Percentiles rank a stretch among this genome's conserved stretches.
Conservation (phyloP, 768 basidiomycete genomes). For the Kwoniella sp. region DNA sequence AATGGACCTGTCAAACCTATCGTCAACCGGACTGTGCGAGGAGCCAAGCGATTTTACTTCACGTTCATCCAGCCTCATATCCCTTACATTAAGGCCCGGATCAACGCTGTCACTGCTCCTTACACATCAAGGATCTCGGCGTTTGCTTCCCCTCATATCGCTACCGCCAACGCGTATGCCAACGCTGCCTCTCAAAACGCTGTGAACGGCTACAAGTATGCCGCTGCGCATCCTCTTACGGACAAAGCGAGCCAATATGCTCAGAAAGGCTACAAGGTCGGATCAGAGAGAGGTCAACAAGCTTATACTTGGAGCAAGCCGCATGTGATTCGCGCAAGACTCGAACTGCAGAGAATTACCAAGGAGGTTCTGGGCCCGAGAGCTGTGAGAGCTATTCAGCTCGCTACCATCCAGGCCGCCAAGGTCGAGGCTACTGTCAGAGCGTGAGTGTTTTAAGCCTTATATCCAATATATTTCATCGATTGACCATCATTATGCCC, state of each 20-base stretch:
- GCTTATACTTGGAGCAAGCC: conserved; percentile 40
- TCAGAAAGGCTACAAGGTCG: conserved; percentile 20
- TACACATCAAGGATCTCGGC: conserved; percentile 30
- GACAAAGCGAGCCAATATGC: conserved; percentile 31
- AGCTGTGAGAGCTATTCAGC: conserved; percentile 24
- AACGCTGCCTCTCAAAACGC: conserved; percentile 17
- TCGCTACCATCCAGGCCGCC: conserved; percentile 20
- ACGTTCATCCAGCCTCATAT: conserved; percentile 47
- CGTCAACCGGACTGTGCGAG: conserved; percentile 19
- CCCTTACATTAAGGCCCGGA: conserved; percentile 28
- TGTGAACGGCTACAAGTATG: conserved; percentile 26
- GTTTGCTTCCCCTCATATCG: conserved; percentile 32
- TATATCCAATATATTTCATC: too few species aligned
- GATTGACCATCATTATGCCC: neutral
- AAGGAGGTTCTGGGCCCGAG: conserved; percentile 39
- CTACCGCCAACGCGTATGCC: conserved; percentile 29
- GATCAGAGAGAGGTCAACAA: conserved; percentile 20
- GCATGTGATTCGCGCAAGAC: conserved; percentile 26
- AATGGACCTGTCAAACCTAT: conserved; percentile 36
- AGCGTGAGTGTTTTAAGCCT: conserved; percentile 23
- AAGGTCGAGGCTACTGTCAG: conserved; percentile 23
- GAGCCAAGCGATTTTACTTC: conserved; percentile 39
- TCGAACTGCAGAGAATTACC: conserved; percentile 27
- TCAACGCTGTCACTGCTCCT: conserved; percentile 35
- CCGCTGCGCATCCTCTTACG: conserved; percentile 40